Conservation (phyloP, 1,284 basidiomycete species). For the Apiotrichum sp. region DNA sequence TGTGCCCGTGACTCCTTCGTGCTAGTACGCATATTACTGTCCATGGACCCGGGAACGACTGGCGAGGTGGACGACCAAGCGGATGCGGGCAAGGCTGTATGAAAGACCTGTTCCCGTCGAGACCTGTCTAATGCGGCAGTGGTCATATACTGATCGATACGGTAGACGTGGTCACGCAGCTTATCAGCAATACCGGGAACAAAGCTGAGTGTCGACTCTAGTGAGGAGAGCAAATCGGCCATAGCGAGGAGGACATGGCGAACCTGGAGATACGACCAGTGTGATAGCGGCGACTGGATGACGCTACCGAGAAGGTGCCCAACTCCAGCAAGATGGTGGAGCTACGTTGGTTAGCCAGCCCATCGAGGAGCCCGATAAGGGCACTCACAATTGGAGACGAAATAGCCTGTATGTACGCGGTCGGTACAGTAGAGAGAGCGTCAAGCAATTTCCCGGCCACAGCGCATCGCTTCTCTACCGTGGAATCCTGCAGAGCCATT, state of each 20-base stretch:
- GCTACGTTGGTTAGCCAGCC: conserved; percentile 15
- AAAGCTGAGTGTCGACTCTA: conserved; percentile 28
- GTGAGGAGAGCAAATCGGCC: conserved; percentile 33
- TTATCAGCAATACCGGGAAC: conserved; percentile 32
- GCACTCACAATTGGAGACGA: conserved; percentile 37
- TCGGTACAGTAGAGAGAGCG: conserved; percentile 37
- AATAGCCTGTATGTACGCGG: conserved; percentile 38
- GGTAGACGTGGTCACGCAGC: conserved; percentile 35
- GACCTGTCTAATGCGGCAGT: conserved; percentile 25
- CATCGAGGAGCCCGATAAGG: background rate
- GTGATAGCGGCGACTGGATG: conserved; percentile 39
- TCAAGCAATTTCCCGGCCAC: conserved; percentile 44
- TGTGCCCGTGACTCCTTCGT: too few species aligned
- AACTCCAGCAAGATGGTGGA: conserved; percentile 44
- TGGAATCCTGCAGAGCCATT: conserved; percentile 32
- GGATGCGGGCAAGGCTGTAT: conserved; percentile 10
- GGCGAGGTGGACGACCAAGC: conserved; percentile 4
- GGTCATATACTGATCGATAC: conserved; percentile 44
- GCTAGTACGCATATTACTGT: background rate
- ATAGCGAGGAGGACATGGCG: conserved; percentile 38
- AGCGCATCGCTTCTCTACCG: conserved; percentile 37
- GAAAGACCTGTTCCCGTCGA: conserved; percentile 15
- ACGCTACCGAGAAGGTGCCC: conserved; percentile 44
- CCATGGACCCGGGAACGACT: background rate
- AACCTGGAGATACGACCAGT: conserved; percentile 40